phyloP scores from a whole-genome alignment of 345 rosid genomes.

The Punica granatum region DNA sequence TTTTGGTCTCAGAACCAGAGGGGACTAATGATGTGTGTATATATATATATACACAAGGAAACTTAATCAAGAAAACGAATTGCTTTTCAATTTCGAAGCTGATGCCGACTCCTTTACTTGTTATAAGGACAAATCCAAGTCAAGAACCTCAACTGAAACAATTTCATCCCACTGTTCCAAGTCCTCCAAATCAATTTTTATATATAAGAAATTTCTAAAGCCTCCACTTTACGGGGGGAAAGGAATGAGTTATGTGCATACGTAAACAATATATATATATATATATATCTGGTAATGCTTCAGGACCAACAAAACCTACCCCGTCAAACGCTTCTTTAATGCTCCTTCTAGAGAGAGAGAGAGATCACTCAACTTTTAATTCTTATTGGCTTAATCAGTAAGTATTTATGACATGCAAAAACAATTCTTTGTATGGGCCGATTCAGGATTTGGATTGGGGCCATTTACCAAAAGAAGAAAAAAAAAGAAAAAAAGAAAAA shows the following conservation, averaged over 20 bases:
- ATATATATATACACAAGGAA: not conserved
- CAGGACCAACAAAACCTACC: conserved; percentile 6
- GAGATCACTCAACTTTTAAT: too few species aligned
- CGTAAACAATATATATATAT: not conserved
- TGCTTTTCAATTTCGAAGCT: not conserved
- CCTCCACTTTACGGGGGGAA: not conserved
- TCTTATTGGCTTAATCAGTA: too few species aligned
- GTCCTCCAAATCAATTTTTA: not conserved
- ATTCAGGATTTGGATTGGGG: too few species aligned
- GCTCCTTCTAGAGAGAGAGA: too few species aligned
- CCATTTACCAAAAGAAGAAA: too few species aligned
- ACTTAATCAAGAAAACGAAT: not conserved
- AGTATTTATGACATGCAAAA: too few species aligned
- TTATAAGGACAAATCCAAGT: conserved; percentile 10
- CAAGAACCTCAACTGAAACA: conserved; percentile 27
- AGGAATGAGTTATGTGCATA: too few species aligned
- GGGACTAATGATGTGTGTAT: too few species aligned
- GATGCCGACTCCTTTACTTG: not conserved
- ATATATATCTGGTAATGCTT: not conserved
- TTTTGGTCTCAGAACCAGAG: too few species aligned
- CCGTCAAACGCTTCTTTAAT: conserved; percentile 1
- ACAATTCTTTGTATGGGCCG: too few species aligned
- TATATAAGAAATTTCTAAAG: not conserved
- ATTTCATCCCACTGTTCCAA: conserved; percentile 6
- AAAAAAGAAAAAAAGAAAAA: too few species aligned